Conservation (phyloP, 768 basidiomycete species). For the Cyathus striatus region DNA sequence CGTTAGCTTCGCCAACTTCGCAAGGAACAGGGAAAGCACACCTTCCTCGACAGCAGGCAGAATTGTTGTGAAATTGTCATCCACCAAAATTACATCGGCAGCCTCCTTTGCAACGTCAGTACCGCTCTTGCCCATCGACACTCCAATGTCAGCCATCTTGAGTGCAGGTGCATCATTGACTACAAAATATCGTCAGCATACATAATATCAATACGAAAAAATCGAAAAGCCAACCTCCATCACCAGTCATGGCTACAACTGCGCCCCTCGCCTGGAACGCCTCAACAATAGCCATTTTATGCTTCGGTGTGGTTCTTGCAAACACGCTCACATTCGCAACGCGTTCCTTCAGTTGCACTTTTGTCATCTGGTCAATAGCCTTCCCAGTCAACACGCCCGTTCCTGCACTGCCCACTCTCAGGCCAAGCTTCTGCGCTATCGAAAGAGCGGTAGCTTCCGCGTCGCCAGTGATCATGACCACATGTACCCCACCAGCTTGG, state of each 20-base stretch:
- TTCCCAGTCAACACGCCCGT: slow-evolving; percentile 70
- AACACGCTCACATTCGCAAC: slow-evolving; percentile 85
- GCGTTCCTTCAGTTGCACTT: slow-evolving; percentile 74
- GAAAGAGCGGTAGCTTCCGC: slow-evolving; percentile 86
- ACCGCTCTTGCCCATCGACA: slow-evolving; percentile 98
- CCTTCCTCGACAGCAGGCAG: slow-evolving; percentile 93
- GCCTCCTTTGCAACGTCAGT: slow-evolving; percentile 99
- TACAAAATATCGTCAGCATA: slow-evolving; percentile 10
- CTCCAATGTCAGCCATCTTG: slow-evolving; percentile 97
- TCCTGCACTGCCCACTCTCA: slow-evolving; percentile 50
- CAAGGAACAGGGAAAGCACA: slow-evolving; percentile 19
- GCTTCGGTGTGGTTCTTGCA: slow-evolving; percentile 92
- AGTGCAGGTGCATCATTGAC: slow-evolving; percentile 97
- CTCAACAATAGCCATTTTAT: slow-evolving; percentile 96
- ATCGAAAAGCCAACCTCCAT: too few species aligned
- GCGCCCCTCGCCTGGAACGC: slow-evolving; percentile 88
- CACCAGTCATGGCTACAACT: slow-evolving; percentile 96
- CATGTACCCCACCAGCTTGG: slow-evolving; percentile 83
- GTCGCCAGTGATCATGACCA: slow-evolving; percentile 99
- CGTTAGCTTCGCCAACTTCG: slow-evolving; percentile 5
- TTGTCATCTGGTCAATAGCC: slow-evolving; percentile 81
- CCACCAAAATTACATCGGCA: slow-evolving; percentile 93
- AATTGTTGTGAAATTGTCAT: slow-evolving; percentile 95
- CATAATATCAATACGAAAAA: slow-evolving; percentile 2
- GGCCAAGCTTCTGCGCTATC: slow-evolving; percentile 82